These are phyloP conservation scores for Grosmannia penicillata DNA, from an alignment of 2,329 filamentous ascomycete genomes.

Conservation along the genomic window DNA sequence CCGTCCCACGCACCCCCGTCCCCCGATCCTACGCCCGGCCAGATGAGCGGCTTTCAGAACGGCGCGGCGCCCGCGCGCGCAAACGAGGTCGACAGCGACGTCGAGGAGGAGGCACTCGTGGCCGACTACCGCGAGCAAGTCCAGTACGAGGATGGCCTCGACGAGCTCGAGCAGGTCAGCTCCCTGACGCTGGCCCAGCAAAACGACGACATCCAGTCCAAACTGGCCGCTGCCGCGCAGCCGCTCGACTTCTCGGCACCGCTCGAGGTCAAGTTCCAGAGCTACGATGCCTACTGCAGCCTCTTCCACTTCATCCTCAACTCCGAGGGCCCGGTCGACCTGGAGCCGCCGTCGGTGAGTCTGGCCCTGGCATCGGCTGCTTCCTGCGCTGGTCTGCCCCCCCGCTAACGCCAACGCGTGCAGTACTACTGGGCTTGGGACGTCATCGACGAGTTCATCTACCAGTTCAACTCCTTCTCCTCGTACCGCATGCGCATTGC, in stretches of 20 bases:
- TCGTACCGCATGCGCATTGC: slow-evolving; percentile 89
- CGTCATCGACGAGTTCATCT: slow-evolving; percentile 99
- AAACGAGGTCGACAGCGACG: slow-evolving; percentile 73
- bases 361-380: no score
- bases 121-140: slow-evolving; percentile 95
- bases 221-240: slow-evolving; percentile 80
- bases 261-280: slow-evolving; percentile 92
- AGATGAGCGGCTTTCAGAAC: slow-evolving; percentile 49
- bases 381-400: no score
- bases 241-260: slow-evolving; percentile 93
- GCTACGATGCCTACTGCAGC: slow-evolving; percentile 99
- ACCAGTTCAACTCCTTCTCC: slow-evolving; percentile 99
- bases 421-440: slow-evolving; percentile 99
- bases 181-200: slow-evolving; percentile 57
- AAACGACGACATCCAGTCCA: slow-evolving; percentile 83
- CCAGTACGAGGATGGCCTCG: slow-evolving; percentile 78
- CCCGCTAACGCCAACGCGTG: background rate
- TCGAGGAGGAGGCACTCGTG: slow-evolving; percentile 89
- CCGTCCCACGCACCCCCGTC: background rate
- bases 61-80: slow-evolving; percentile 43
- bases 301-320: slow-evolving; percentile 99
- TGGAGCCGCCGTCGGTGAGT: slow-evolving; percentile 80
- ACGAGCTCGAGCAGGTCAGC: slow-evolving; percentile 62
- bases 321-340: slow-evolving; percentile 94
- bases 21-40: no score